Evolutionary conservation across 352 stramenopile species (phyloP).

Genomic region (Pythium utonaiense): DNA sequence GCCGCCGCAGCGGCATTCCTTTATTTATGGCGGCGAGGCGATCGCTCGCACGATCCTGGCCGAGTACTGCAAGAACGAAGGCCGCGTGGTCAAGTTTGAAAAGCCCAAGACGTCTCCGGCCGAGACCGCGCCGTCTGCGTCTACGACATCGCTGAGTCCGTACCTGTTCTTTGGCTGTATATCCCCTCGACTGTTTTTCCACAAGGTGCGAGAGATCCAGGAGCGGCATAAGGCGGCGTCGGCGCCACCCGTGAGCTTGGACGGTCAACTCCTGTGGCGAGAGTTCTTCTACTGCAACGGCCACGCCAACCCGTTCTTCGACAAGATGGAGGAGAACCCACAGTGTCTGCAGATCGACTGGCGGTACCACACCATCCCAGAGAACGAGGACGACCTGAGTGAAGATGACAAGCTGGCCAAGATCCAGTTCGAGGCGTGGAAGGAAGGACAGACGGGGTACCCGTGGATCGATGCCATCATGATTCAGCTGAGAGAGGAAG

Average conservation of each 20-base stretch:
- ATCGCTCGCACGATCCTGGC: slow-evolving; percentile 63
- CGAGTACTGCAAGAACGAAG: slow-evolving; percentile 73
- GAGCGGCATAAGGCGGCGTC: slow-evolving; percentile 58
- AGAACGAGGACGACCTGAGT: slow-evolving; percentile 50
- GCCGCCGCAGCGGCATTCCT: slow-evolving; percentile 47
- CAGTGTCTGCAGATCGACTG: slow-evolving; percentile 87
- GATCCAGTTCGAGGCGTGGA: slow-evolving; percentile 91
- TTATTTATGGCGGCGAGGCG: slow-evolving; percentile 71
- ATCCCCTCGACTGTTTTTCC: slow-evolving; percentile 88
- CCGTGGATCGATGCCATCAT: slow-evolving; percentile 98
- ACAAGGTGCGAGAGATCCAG: slow-evolving; percentile 82
- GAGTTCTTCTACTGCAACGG: slow-evolving; percentile 93
- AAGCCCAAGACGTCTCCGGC: slow-evolving; percentile 96
- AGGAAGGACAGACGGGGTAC: slow-evolving; percentile 93
- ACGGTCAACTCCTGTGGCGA: slow-evolving; percentile 95
- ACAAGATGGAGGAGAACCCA: slow-evolving; percentile 93
- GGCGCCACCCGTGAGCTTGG: slow-evolving; percentile 89
- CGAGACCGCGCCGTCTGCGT: slow-evolving; percentile 79
- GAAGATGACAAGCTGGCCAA: slow-evolving; percentile 82
- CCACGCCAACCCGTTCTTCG: slow-evolving; percentile 84
- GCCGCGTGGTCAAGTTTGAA: slow-evolving; percentile 92
- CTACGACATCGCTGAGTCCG: slow-evolving; percentile 94
- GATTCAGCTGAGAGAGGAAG: slow-evolving; percentile 89
- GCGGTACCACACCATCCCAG: slow-evolving; percentile 85
- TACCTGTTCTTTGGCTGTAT: slow-evolving; percentile 95